Evolutionary conservation across 2,329 filamentous ascomycete genomes (phyloP).

Genomic region (Monosporascus ibericus): DNA sequence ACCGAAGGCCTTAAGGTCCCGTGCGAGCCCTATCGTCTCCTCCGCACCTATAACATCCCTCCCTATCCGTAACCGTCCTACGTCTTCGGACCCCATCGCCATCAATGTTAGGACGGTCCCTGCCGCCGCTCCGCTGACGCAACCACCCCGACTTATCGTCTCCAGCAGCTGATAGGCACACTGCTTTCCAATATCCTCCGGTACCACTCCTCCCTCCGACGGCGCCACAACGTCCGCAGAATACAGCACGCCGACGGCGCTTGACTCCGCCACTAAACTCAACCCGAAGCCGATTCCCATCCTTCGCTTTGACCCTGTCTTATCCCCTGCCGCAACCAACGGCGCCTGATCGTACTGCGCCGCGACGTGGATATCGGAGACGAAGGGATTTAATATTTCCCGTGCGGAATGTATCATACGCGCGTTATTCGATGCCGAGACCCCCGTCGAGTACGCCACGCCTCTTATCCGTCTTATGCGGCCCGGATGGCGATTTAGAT

Average conservation of each 20-base stretch:
- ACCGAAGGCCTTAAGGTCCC: constrained; percentile 85
- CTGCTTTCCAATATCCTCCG: constrained; percentile 83
- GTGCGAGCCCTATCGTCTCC: constrained; percentile 69
- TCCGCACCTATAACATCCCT: constrained; percentile 77
- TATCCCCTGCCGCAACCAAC: constrained; percentile 45
- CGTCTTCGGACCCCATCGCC: constrained; percentile 97
- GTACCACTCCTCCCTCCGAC: constrained; percentile 71
- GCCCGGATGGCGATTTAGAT: constrained; percentile 74
- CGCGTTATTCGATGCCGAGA: constrained; percentile 87
- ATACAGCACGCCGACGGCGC: constrained; percentile 71
- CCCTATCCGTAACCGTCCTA: constrained; percentile 78
- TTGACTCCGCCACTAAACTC: constrained; percentile 88
- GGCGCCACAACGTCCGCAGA: constrained; percentile 77
- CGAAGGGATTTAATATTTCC: constrained; percentile 79
- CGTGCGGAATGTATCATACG: constrained; percentile 90
- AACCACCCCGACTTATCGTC: constrained; percentile 74
- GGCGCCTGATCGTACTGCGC: constrained; percentile 67
- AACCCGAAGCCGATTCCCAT: constrained; percentile 89
- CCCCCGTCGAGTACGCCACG: constrained; percentile 89
- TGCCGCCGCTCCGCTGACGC: constrained; percentile 65
- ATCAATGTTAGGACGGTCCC: constrained; percentile 78
- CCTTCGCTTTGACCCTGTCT: constrained; percentile 50
- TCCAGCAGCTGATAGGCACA: constrained; percentile 89
- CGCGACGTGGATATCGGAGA: constrained; percentile 86
- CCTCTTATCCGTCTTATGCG: constrained; percentile 83